Base-by-base conservation (phyloP, 2,329 filamentous ascomycete genomes). In the Neofusicoccum sp. region DNA sequence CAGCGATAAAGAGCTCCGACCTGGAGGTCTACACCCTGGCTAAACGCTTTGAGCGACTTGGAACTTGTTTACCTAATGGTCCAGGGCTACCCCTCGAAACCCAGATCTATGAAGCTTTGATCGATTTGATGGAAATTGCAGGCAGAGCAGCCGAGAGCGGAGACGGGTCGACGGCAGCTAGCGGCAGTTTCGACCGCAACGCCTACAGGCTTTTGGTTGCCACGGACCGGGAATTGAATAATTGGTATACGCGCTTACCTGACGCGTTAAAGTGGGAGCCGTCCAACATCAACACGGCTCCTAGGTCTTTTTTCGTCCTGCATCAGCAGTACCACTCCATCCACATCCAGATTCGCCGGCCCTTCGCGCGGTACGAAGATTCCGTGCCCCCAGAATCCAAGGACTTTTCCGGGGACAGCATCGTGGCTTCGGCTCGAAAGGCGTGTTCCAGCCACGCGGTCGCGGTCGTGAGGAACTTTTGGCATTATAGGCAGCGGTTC, bases 391-490 rank as follows among this genome's bases (percentile, higher is more conserved):
- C 67, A 65, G 73, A 66, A 50, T 73, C 72, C 11, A 76, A 78
- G 49, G 69, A 76, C 2, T 64, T 58, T 11, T 73, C 75, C 22
- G 73, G 78, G 39, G 77, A 79, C 62, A 77, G 79, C 64, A 80
- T 79, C 64, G 80, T 76, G 4, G 77, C 79, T 4, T 69, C 84
- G 29, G 82, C 81, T 3, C 78, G 83, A 16, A 81, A 78, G 58
- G 83, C 84, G 61, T 85, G 83, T 72, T 84, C 81, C 0, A 83
- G 84, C 56, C 83, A 85, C 64, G 83, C 83, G 3, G 81, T 84
- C 62, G 74, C 81, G 0, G 80, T 85, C 0, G 80, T 82, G 0
- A 77, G 80, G 28, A 84, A 85, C 64, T 84, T 84, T 67, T 83
- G 81, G 81, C 82, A 84, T 64, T 82, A 85, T 66, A 77, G 83